Evolutionary conservation across 305 asterid species (phyloP).

Genomic region (Ilex paraguariensis): DNA sequence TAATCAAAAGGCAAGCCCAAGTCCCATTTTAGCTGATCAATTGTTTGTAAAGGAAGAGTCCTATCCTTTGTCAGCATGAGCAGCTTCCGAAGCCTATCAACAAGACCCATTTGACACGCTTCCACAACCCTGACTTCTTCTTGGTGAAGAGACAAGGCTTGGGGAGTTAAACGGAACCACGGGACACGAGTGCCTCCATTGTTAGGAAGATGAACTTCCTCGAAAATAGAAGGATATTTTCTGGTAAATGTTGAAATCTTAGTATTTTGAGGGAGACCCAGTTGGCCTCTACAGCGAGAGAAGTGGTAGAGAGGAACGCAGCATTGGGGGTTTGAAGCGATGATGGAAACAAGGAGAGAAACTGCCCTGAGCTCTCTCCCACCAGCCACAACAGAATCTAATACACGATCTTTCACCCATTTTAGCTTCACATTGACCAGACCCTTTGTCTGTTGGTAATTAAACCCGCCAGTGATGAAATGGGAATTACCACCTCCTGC

Average conservation of each 20-base stretch:
- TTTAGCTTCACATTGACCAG: constrained; percentile 86
- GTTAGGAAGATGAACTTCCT: constrained; percentile 52
- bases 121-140: constrained; percentile 34
- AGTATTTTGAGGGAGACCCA: constrained; percentile 59
- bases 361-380: constrained; percentile 64
- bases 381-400: constrained; percentile 57
- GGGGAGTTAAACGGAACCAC: constrained; percentile 53
- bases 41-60: constrained; percentile 66
- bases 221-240: constrained; percentile 69
- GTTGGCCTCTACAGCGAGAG: constrained; percentile 41
- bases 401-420: constrained; percentile 67
- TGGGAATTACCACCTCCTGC: background rate
- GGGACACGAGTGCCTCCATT: constrained; percentile 82
- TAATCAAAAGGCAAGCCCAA: constrained; percentile 73
- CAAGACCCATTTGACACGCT: constrained; percentile 42
- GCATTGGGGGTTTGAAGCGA: constrained; percentile 43
- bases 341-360: constrained; percentile 45
- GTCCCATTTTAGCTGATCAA: constrained; percentile 90
- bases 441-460: constrained; percentile 39
- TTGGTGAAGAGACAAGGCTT: constrained; percentile 35
- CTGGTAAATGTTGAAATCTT: constrained; percentile 72
- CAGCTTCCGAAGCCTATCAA: constrained; percentile 61
- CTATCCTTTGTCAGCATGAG: constrained; percentile 72
- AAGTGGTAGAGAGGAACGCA: constrained; percentile 64
- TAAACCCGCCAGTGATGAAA: constrained; percentile 4